A percentile compares a stretch with the other conserved stretches of the same genome.
phyloP scores from a whole-genome alignment of 495 filamentous ascomycete genomes.

The Penicillium turbatum region DNA sequence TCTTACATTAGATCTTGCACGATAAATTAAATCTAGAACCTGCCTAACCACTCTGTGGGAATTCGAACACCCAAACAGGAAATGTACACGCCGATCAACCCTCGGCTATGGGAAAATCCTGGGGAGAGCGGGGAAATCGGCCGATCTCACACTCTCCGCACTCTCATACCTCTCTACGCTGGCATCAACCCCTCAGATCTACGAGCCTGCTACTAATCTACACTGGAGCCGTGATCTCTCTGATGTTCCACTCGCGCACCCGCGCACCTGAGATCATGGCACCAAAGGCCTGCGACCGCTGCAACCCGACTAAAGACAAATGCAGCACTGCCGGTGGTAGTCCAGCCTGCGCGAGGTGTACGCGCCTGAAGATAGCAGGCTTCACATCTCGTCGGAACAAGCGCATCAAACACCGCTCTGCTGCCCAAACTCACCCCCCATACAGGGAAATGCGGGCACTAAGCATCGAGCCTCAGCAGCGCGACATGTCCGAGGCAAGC shows the following conservation, averaged over 20 bases:
- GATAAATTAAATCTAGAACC: background rate
- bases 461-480: conserved; percentile 15
- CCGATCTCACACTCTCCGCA: conserved; percentile 1
- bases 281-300: conserved; percentile 25
- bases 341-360: conserved; percentile 25
- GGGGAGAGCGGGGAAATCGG: conserved; percentile 20
- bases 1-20: too few species aligned
- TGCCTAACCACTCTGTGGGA: background rate
- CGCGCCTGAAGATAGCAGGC: conserved; percentile 23
- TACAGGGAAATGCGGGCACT: conserved; percentile 21
- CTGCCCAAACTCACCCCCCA: conserved; percentile 15
- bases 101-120: conserved; percentile 5
- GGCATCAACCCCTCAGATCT: background rate
- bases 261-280: conserved; percentile 15
- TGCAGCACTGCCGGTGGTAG: conserved; percentile 16
- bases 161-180: conserved; percentile 2
- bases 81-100: background rate
- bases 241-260: background rate
- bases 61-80: background rate
- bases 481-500: conserved; percentile 1
- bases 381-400: conserved; percentile 19
- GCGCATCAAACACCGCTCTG: conserved; percentile 20
- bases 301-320: conserved; percentile 25
- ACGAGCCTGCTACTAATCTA: background rate
- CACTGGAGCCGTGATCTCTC: background rate